These are phyloP conservation scores for Scedosporium minutisporum DNA, from an alignment of 2,329 filamentous ascomycete genomes.

Conservation along the genomic window DNA sequence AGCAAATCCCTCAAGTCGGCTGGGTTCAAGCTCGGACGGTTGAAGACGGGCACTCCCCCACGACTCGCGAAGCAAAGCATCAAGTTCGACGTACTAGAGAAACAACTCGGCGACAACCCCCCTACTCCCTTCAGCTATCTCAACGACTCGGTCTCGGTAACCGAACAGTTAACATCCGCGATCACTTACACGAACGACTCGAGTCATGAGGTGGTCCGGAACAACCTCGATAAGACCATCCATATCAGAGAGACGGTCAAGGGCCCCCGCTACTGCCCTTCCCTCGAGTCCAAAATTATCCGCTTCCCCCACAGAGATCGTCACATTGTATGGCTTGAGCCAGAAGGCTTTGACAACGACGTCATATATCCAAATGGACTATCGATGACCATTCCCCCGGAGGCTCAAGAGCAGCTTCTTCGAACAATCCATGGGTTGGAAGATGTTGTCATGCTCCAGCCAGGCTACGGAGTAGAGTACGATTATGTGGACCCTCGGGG, in stretches of 20 bases:
- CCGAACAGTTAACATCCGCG: conserved; percentile 78
- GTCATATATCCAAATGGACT: conserved; percentile 94
- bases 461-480: conserved; percentile 95
- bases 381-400: conserved; percentile 89
- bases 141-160: conserved; percentile 66
- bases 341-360: conserved; percentile 84
- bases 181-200: conserved; percentile 77
- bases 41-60: conserved; percentile 95
- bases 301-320: conserved; percentile 70
- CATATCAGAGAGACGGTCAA: conserved; percentile 94
- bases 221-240: conserved; percentile 89
- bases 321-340: conserved; percentile 95
- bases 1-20: conserved; percentile 84
- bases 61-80: conserved; percentile 75
- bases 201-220: conserved; percentile 74
- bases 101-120: conserved; percentile 73
- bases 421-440: conserved; percentile 82
- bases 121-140: conserved; percentile 88
- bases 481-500: conserved; percentile 94
- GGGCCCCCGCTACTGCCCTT: conserved; percentile 91
- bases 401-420: conserved; percentile 77
- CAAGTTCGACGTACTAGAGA: conserved; percentile 61
- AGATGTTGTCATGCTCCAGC: conserved; percentile 81
- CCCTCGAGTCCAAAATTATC: conserved; percentile 86
- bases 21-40: conserved; percentile 76